Percentiles rank a stretch among this genome's conserved stretches.
phyloP scores from a whole-genome alignment of 2,329 filamentous ascomycete species.

The Elsinoe perseae region DNA sequence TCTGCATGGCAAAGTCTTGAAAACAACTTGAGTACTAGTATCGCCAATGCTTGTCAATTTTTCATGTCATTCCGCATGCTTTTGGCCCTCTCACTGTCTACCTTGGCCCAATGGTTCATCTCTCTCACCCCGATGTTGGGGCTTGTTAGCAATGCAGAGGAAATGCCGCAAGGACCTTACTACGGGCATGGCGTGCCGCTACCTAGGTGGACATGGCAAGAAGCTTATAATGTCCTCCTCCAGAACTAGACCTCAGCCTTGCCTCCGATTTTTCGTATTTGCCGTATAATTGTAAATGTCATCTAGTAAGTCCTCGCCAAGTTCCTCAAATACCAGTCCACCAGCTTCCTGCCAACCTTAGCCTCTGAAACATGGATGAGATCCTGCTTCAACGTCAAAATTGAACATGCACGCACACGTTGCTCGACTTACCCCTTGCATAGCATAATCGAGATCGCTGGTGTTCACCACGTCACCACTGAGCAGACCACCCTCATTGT shows the following conservation, averaged over 20 bases:
- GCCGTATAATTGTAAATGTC: no score
- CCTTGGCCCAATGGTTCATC: background rate
- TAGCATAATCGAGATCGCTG: slow-evolving; percentile 92
- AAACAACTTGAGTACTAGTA: background rate
- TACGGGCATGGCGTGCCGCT: no score
- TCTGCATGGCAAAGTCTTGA: background rate
- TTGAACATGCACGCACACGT: background rate
- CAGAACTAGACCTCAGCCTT: no score
- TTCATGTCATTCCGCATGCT: background rate
- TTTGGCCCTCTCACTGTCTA: background rate
- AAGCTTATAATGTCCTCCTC: no score
- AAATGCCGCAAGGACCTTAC: background rate
- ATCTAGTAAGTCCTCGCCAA: slow-evolving; percentile 82
- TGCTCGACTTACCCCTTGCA: slow-evolving; percentile 68
- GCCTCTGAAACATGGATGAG: slow-evolving; percentile 98
- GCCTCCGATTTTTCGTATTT: no score
- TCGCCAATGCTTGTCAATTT: background rate
- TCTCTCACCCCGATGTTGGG: background rate
- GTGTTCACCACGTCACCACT: slow-evolving; percentile 90
- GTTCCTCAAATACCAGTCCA: slow-evolving; percentile 99
- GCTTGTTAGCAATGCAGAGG: background rate
- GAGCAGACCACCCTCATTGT: slow-evolving; percentile 80
- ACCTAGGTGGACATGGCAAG: no score
- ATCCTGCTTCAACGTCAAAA: no score
- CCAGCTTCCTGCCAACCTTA: slow-evolving; percentile 92